Evolutionary conservation across 257 asterid genomes (phyloP).

Genomic region (Solanum chilense): DNA sequence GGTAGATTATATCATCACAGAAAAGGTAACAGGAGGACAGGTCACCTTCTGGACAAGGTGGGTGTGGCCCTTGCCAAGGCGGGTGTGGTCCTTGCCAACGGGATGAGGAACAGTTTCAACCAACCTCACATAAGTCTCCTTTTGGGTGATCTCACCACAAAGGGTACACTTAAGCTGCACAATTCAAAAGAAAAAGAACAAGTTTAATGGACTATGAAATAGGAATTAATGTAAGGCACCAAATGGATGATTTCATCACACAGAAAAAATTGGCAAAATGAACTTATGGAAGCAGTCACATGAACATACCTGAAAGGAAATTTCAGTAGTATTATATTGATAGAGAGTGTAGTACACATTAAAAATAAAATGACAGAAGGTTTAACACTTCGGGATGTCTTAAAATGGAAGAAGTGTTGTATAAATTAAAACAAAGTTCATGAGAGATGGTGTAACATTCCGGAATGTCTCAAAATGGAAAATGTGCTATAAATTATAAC

Average conservation of each 20-base stretch:
- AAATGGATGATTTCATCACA: background rate
- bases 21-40: background rate
- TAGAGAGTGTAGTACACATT: background rate
- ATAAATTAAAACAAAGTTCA: background rate
- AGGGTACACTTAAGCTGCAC: conserved; percentile 56
- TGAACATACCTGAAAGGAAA: background rate
- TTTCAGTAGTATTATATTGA: background rate
- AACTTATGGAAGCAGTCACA: background rate
- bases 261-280: background rate
- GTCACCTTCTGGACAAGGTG: conserved; percentile 73
- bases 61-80: conserved; percentile 48
- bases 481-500: background rate
- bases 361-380: background rate
- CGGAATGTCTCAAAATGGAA: background rate
- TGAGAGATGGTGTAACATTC: background rate
- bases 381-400: background rate
- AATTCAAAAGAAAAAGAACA: background rate
- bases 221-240: background rate
- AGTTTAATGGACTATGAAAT: background rate
- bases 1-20: background rate
- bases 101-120: conserved; percentile 46
- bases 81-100: conserved; percentile 28
- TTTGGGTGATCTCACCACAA: conserved; percentile 67
- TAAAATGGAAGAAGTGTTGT: background rate
- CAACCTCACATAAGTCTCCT: conserved; percentile 60